Conservation (phyloP, 1,139 yeast genomes). For the Pichia sp. region DNA sequence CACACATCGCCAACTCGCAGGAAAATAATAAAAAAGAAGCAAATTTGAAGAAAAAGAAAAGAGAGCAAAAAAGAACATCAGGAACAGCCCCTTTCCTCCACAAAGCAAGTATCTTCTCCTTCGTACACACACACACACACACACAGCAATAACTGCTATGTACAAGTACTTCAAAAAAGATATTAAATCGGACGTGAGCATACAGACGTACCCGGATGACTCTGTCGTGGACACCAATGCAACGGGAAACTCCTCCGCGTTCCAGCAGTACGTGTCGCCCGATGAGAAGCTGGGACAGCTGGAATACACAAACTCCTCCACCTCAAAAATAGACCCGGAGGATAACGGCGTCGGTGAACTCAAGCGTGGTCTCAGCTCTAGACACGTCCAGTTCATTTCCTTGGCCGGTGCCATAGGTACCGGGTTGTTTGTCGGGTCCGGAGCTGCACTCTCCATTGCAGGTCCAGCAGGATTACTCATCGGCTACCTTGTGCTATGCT, state of each 20-base stretch:
- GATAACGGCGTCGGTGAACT: constrained; percentile 16
- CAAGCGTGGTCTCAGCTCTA: constrained; percentile 24
- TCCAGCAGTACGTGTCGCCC: not conserved
- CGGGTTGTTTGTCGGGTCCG: constrained; percentile 55
- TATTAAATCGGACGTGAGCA: not conserved
- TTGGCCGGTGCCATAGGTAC: constrained; percentile 80
- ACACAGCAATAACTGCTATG: not conserved
- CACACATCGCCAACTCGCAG: not conserved
- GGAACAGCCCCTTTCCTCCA: too few relatives aligned
- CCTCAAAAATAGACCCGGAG: constrained; percentile 10
- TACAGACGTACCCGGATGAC: not conserved
- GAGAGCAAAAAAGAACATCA: not conserved
- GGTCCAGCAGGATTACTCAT: constrained; percentile 54
- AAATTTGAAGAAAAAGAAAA: not conserved
- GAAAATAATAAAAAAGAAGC: not conserved
- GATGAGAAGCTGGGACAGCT: not conserved
- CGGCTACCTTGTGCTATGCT: constrained; percentile 48
- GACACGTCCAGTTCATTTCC: constrained; percentile 63
- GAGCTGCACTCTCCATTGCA: constrained; percentile 41
- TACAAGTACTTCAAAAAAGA: not conserved
- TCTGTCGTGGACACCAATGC: not conserved
- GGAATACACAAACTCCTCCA: not conserved
- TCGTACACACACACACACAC: not conserved
- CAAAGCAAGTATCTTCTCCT: not conserved
- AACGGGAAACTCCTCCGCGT: not conserved